Evolutionary conservation across 768 basidiomycete species (phyloP).

Genomic region (Strobilomyces dryophilus): DNA sequence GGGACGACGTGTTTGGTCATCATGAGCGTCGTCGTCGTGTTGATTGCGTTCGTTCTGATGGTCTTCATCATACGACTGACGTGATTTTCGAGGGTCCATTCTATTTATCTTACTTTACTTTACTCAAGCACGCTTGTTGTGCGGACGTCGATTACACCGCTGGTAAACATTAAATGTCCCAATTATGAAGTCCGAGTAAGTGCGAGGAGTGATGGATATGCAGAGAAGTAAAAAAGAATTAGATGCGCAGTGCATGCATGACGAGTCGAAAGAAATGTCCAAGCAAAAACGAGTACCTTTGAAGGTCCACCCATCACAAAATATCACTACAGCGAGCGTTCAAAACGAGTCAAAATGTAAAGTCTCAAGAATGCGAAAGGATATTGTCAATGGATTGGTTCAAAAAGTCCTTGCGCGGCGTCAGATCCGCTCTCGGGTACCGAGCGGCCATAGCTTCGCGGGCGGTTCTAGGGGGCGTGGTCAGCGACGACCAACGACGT

Average conservation of each 20-base stretch:
- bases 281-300: neutral
- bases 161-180: constrained; percentile 11
- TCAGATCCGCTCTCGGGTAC: constrained; percentile 66
- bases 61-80: constrained; percentile 70
- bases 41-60: constrained; percentile 66
- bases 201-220: constrained; percentile 3
- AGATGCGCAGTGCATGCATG: constrained; percentile 6
- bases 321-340: constrained; percentile 2
- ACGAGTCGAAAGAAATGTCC: constrained; percentile 2
- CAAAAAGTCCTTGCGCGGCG: constrained; percentile 54
- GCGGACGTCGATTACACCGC: neutral
- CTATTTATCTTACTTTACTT: constrained; percentile 1
- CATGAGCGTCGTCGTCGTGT: constrained; percentile 59
- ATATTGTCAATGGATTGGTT: constrained; percentile 66
- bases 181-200: constrained; percentile 9
- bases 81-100: constrained; percentile 14
- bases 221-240: neutral
- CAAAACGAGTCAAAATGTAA: neutral
- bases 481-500: neutral
- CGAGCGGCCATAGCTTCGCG: constrained; percentile 58
- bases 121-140: neutral
- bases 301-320: constrained; percentile 8
- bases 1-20: constrained; percentile 72
- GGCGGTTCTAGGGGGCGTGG: constrained; percentile 40
- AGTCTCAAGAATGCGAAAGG: constrained; percentile 46